Base-by-base conservation (phyloP, 2,329 filamentous ascomycete species). In the Hymenoscyphus albidus region DNA sequence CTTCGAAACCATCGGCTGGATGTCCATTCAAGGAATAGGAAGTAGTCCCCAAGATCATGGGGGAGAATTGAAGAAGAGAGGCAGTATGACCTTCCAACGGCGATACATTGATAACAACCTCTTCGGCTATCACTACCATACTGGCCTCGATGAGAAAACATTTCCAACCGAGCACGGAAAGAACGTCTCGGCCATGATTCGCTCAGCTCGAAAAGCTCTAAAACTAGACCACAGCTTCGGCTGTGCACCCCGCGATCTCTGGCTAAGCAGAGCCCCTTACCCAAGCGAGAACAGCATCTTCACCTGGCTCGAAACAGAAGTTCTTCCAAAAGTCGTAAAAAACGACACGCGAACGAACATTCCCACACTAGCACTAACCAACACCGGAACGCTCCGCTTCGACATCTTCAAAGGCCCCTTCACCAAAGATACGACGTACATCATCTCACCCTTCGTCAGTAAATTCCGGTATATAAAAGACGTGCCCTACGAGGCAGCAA, bases 41-140 rank as follows among this genome's bases (percentile, higher is more conserved):
- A 71, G 69, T 35, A 68, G 65, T 10, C 73, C 71, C 35, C 67
- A 74, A 57, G 69, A 66, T 32, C 67, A 68, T 65, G 68, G 62
- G 7, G 70, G 68, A 61, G 74, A 73, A 0, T 63, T 74, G 1
- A 74, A 76, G 5, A 64, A 78, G 0, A 69, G 75, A 3, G 76
- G 77, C 0, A 74, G 73, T 5, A 78, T 87, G 55, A 83, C 80
- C 1, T 97, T 96, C 74, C 83, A 84, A 62, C 85, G 94, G 57
- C 85, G 89, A 65, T 98, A 97, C 77, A 94, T 98, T 66, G 94
- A 98, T 78, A 97, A 93, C 78, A 98, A 98, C 71, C 81, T 97
- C 0, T 90, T 87, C 67, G 95, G 93, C 0, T 83, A 96, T 65
- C 84, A 93, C 71, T 85, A 95, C 72, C 94, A 98, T 75, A 91